A percentile compares a stretch with the other conserved stretches of the same genome.
phyloP scores from a whole-genome alignment of 768 basidiomycete genomes.

The Rhizopogon salebrosus region DNA sequence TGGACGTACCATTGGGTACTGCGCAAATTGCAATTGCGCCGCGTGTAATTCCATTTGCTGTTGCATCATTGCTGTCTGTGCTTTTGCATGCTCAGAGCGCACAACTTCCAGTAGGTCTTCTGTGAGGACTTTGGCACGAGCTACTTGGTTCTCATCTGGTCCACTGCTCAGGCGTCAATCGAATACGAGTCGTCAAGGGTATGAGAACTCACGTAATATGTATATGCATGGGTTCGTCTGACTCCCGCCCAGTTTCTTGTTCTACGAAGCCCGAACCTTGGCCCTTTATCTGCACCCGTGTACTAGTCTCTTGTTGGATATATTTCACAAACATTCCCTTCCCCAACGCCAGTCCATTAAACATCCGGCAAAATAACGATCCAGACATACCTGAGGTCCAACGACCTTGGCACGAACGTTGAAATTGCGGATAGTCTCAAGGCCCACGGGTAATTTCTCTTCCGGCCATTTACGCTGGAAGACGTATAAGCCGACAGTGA shows the following conservation, averaged over 20 bases:
- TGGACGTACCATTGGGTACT: conserved; percentile 51
- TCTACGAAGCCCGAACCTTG: conserved; percentile 93
- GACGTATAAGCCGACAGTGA: conserved; percentile 8
- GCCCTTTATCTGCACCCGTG: conserved; percentile 96
- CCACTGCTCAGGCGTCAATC: conserved; percentile 33
- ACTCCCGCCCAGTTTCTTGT: conserved; percentile 81
- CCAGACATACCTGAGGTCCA: conserved; percentile 71
- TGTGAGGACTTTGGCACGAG: conserved; percentile 79
- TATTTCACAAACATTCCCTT: conserved; percentile 98
- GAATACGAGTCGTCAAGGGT: conserved; percentile 13
- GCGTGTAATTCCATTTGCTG: conserved; percentile 87
- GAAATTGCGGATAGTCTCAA: conserved; percentile 93
- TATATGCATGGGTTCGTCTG: conserved; percentile 88
- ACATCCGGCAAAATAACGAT: too few species aligned
- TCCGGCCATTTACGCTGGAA: conserved; percentile 93
- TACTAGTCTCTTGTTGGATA: conserved; percentile 94
- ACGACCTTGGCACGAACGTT: conserved; percentile 98
- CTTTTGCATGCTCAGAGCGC: conserved; percentile 80
- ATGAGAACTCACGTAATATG: conserved; percentile 69
- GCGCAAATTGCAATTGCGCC: conserved; percentile 76
- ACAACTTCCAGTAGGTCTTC: conserved; percentile 92
- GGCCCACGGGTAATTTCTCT: conserved; percentile 84
- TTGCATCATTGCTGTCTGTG: conserved; percentile 54
- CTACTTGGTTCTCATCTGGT: conserved; percentile 84
- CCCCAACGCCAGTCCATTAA: neutral